Percentiles rank a stretch among this genome's conserved stretches.
Conservation (phyloP, 805 yeast genomes). For the Hanseniaspora vineae region DNA sequence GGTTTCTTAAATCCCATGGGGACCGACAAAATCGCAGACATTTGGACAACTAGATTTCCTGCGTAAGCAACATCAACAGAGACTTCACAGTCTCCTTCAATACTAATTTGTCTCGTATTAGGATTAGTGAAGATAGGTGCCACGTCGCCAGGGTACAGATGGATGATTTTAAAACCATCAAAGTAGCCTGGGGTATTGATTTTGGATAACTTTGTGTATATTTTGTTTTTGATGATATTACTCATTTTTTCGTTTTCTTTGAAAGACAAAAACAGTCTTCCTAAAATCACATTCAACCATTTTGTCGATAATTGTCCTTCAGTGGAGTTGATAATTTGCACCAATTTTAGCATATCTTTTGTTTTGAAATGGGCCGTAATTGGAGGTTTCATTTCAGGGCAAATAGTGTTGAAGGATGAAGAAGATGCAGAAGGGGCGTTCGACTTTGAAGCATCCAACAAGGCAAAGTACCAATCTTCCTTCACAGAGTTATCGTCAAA, state of each 20-base stretch:
- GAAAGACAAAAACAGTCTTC: constrained; percentile 66
- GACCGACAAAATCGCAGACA: constrained; percentile 66
- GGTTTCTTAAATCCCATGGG: constrained; percentile 66
- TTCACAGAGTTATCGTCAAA: constrained; percentile 69
- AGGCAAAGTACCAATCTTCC: constrained; percentile 86
- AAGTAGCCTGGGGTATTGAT: constrained; percentile 79
- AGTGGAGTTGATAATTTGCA: constrained; percentile 66
- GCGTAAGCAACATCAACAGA: constrained; percentile 51
- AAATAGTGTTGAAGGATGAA: constrained; percentile 28
- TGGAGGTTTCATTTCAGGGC: constrained; percentile 19
- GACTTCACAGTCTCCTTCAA: constrained; percentile 65
- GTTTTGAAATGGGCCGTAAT: constrained; percentile 61
- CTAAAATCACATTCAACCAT: constrained; percentile 84
- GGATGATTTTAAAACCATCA: constrained; percentile 65
- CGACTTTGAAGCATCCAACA: constrained; percentile 65
- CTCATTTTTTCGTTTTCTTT: constrained; percentile 62
- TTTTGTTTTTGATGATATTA: constrained; percentile 39
- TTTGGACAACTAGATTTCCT: constrained; percentile 65
- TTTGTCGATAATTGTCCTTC: constrained; percentile 73
- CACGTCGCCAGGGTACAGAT: constrained; percentile 62
- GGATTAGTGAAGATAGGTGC: constrained; percentile 77
- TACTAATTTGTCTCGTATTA: constrained; percentile 49
- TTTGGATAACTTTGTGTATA: constrained; percentile 62
- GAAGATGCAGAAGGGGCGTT: constrained; percentile 39
- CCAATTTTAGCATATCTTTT: constrained; percentile 55